Conservation (phyloP, 345 rosid species). For the Ceriops decandra region DNA sequence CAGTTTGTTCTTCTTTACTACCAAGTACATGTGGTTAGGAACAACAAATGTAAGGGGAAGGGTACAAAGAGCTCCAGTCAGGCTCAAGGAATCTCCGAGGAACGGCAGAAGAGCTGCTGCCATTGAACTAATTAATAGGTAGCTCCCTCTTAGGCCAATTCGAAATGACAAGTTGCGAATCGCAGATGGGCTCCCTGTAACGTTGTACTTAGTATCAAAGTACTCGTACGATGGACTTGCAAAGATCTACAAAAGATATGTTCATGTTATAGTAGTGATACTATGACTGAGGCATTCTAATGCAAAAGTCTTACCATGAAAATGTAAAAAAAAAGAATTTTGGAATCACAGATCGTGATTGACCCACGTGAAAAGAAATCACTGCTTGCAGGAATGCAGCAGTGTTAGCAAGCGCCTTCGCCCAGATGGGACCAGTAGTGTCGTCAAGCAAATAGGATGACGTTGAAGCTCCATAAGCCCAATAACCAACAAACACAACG, state of each 20-base stretch:
- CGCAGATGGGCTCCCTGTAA: slow-evolving; percentile 59
- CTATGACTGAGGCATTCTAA: no score
- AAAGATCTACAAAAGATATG: slow-evolving; percentile 48
- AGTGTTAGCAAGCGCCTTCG: slow-evolving; percentile 68
- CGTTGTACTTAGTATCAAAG: slow-evolving; percentile 77
- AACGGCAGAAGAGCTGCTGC: slow-evolving; percentile 82
- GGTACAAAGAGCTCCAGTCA: slow-evolving; percentile 80
- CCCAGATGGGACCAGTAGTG: slow-evolving; percentile 73
- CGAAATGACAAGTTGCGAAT: slow-evolving; percentile 55
- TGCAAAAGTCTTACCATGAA: no score
- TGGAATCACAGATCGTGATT: not conserved
- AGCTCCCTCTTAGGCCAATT: slow-evolving; percentile 64
- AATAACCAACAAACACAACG: slow-evolving; percentile 71
- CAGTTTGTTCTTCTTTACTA: slow-evolving; percentile 53
- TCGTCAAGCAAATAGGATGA: slow-evolving; percentile 64
- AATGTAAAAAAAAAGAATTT: no score
- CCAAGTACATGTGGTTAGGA: slow-evolving; percentile 82
- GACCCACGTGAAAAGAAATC: slow-evolving; percentile 71
- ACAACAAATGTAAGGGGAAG: slow-evolving; percentile 88
- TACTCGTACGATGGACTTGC: slow-evolving; percentile 93
- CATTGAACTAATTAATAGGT: slow-evolving; percentile 62
- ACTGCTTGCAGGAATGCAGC: slow-evolving; percentile 81
- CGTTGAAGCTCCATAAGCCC: slow-evolving; percentile 88
- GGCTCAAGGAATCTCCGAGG: slow-evolving; percentile 82
- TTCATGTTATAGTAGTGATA: no score